Evolutionary conservation across 73 alveolate genomes (phyloP), one percentile per base, ranked within the genome.

Genomic region (Paramecium tetraurelia): DNA sequence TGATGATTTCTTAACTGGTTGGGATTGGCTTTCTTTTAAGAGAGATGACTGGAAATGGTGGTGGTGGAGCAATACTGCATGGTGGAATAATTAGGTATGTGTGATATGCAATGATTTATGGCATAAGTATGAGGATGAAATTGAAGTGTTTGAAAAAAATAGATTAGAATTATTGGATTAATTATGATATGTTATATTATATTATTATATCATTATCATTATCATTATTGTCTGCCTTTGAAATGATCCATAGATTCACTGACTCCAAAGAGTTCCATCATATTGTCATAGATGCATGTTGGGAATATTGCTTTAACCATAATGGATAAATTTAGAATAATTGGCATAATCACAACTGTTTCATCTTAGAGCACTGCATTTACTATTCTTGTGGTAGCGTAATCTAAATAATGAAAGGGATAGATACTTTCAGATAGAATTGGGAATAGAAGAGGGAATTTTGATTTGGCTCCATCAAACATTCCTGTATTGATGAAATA

Each of bases 401-500:
- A 96, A 6, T 95, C 92, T 68, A 93, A 31, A 3, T 14, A 22
- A 12, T 22, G 2, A 12, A 22, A 27, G 12, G 2, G 31, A n/a
- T 16, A 5, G 14, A 4, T 63, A 63, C 84, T 33, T 72, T 72
- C 95, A 18, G 96, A 93, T 35, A 96, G 89, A 77, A 95, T 85
- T 2, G 97, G 96, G 46, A 95, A 46, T 1, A 96, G 89, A 35
- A 83, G 80, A 43, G 86, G 93, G 38, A 86, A 94, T 20, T 63
- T 93, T 5, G 94, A 21, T 86, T 93, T 95, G 3, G 83, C 98
- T 92, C 99, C 99, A 22, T 95, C 96, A 68, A 96, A 96, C 99
- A 96, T 96, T 22, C 98, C 99, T 41, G 99, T 96, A 58, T 96
- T 94, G 44, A 96, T 96, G 92, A 83, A 95, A 84, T 71, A 94